Conservation (phyloP, 2,329 filamentous ascomycete genomes). For the Aspergillus novoparasiticus region DNA sequence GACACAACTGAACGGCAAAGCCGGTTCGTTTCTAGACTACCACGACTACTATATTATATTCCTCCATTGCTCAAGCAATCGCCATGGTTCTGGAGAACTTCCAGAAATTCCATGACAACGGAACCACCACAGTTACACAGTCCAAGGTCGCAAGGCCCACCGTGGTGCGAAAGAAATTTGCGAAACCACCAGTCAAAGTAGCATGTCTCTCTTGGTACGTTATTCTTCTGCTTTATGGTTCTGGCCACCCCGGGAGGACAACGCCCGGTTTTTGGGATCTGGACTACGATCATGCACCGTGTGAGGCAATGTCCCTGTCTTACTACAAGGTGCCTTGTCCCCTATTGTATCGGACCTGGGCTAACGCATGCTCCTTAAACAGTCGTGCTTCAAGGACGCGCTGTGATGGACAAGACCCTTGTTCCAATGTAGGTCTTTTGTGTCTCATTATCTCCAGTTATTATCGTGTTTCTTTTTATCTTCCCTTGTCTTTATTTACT, state of each 20-base stretch:
- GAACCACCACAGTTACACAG: slow-evolving; percentile 24
- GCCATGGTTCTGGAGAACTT: slow-evolving; percentile 27
- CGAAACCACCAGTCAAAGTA: slow-evolving; percentile 49
- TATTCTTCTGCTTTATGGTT: background rate
- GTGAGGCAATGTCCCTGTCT: slow-evolving; percentile 8
- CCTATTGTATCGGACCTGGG: slow-evolving; percentile 7
- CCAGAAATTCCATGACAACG: slow-evolving; percentile 18
- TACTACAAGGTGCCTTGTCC: slow-evolving; percentile 8
- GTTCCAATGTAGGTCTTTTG: slow-evolving; percentile 42
- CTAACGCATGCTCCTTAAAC: slow-evolving; percentile 11
- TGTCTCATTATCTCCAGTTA: background rate
- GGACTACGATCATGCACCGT: background rate
- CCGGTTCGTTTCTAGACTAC: background rate
- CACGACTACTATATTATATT: background rate
- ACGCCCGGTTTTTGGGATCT: background rate
- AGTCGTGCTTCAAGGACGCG: slow-evolving; percentile 48
- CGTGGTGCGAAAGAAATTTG: slow-evolving; percentile 46
- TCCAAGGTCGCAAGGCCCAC: slow-evolving; percentile 30
- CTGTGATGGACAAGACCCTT: slow-evolving; percentile 48
- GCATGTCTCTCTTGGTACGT: slow-evolving; percentile 48
- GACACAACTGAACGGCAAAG: slow-evolving; percentile 6
- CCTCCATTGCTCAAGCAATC: slow-evolving; percentile 5
- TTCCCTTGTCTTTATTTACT: background rate
- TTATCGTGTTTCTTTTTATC: background rate
- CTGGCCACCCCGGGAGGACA: background rate